phyloP scores from a whole-genome alignment of 805 yeast genomes.

The Candida verbasci region DNA sequence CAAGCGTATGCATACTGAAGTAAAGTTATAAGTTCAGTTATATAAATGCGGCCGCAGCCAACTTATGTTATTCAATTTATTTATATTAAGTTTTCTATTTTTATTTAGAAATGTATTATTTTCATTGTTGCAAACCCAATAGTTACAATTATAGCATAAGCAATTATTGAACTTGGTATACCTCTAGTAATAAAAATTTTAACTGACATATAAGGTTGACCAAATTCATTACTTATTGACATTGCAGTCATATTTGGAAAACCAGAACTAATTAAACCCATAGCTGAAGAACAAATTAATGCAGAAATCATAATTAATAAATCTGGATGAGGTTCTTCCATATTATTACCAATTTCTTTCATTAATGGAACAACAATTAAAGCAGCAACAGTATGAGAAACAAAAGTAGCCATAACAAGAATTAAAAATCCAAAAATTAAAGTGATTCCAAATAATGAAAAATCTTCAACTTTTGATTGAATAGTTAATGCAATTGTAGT shows the following conservation, averaged over 20 bases:
- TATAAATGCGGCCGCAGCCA: no score
- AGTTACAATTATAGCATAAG: slow-evolving; percentile 68
- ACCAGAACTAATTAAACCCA: slow-evolving; percentile 97
- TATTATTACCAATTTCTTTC: slow-evolving; percentile 76
- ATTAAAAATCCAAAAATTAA: slow-evolving; percentile 79
- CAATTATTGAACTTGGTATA: slow-evolving; percentile 77
- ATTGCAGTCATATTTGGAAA: slow-evolving; percentile 98
- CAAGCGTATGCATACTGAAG: no score
- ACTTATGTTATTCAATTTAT: no score
- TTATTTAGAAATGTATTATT: slow-evolving; percentile 29
- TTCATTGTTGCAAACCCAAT: slow-evolving; percentile 75
- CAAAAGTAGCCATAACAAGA: slow-evolving; percentile 85
- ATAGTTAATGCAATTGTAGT: slow-evolving; percentile 71
- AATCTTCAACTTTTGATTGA: slow-evolving; percentile 58
- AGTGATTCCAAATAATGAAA: slow-evolving; percentile 69
- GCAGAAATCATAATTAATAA: slow-evolving; percentile 65
- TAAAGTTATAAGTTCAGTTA: no score
- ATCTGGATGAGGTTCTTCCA: slow-evolving; percentile 80
- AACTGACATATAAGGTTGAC: slow-evolving; percentile 85
- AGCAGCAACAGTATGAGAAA: slow-evolving; percentile 96
- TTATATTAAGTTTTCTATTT: no score
- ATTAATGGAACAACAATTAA: slow-evolving; percentile 87
- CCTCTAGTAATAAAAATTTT: slow-evolving; percentile 85
- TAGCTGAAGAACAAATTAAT: slow-evolving; percentile 83
- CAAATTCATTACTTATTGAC: slow-evolving; percentile 88